phyloP scores from a whole-genome alignment of 495 filamentous ascomycete genomes.

The Peziza echinospora region DNA sequence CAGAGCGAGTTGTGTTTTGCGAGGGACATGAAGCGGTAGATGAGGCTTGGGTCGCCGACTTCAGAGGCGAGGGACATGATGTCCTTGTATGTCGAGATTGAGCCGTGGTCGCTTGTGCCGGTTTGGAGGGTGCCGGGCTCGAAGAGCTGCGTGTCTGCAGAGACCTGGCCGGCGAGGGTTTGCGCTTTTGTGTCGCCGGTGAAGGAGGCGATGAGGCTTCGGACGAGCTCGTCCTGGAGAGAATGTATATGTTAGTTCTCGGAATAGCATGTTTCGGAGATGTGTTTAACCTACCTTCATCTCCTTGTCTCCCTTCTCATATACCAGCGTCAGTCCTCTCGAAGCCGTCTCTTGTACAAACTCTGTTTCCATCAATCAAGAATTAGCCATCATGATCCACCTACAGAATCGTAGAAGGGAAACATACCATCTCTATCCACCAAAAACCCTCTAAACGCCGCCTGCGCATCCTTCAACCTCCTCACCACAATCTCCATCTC shows the following conservation, averaged over 20 bases:
- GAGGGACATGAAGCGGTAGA: slow-evolving; percentile 93
- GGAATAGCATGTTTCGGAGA: neutral
- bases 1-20: slow-evolving; percentile 87
- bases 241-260: neutral
- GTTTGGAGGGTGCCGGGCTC: slow-evolving; percentile 84
- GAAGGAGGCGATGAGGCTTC: slow-evolving; percentile 69
- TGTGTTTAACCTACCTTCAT: slow-evolving; percentile 29
- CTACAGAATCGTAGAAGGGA: neutral
- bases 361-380: slow-evolving; percentile 24
- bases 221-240: slow-evolving; percentile 44
- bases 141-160: slow-evolving; percentile 75
- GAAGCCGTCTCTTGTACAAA: slow-evolving; percentile 89
- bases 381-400: neutral
- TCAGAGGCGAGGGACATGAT: slow-evolving; percentile 85
- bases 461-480: slow-evolving; percentile 56
- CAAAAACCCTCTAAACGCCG: slow-evolving; percentile 68
- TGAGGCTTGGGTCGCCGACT: slow-evolving; percentile 78
- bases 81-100: slow-evolving; percentile 75
- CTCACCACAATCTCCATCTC: slow-evolving; percentile 46
- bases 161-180: slow-evolving; percentile 50
- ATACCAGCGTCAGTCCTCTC: slow-evolving; percentile 69
- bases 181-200: slow-evolving; percentile 47
- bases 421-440: slow-evolving; percentile 44
- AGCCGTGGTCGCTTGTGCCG: slow-evolving; percentile 50
- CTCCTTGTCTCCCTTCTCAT: slow-evolving; percentile 65